Evolutionary conservation across 257 asterid species (phyloP), one percentile per base, ranked within the genome.

Genomic region (Gynochthodes officinalis): DNA sequence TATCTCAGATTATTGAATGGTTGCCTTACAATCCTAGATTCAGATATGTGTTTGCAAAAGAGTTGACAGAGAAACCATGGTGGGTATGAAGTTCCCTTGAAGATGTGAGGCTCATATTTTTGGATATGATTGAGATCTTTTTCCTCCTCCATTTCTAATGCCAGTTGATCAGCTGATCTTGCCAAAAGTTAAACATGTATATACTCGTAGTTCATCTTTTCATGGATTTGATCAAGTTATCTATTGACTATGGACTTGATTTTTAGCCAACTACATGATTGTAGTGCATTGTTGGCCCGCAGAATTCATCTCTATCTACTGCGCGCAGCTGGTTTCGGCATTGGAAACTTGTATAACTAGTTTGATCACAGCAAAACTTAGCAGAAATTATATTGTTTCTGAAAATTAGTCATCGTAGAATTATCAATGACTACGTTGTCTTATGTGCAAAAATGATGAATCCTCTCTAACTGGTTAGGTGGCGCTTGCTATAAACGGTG

Each of bases 1-100:
- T 77, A 19, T 84, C 91, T 35, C 86, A 82, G 72, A 82, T 76
- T 67, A 73, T 85, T 58, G 87, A 83, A 15, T 87, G 92, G 92
- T 72, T 82, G 69, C 84, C 90, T 33, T 85, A 83, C 75, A 76
- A 79, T 80, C 80, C 92, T 28, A 83, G 85, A 69, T 85, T 87
- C 74, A 72, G 87, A 30, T 87, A 83, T 48, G 83, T 85, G 66
- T 76, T 85, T 54, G 79, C 92, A 0, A 83, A 78, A 68, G 88
- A 81, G 53, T 72, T 85, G 70, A 78, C 79, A 2, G 83, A 81
- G 80, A 83, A 84, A 63, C 87, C 85, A 28, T 80, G 85, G 85
- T 81, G 85, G 81, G 83, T 62, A 37, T 83, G 74, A 52, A 35
- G 61, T 49, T 48, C 37, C 37, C 15, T 10, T 30, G 59, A 28